A percentile compares a stretch with the other conserved stretches of the same genome.
Evolutionary conservation across 306 rosid species (phyloP).

Genomic region (Cicer bijugum): DNA sequence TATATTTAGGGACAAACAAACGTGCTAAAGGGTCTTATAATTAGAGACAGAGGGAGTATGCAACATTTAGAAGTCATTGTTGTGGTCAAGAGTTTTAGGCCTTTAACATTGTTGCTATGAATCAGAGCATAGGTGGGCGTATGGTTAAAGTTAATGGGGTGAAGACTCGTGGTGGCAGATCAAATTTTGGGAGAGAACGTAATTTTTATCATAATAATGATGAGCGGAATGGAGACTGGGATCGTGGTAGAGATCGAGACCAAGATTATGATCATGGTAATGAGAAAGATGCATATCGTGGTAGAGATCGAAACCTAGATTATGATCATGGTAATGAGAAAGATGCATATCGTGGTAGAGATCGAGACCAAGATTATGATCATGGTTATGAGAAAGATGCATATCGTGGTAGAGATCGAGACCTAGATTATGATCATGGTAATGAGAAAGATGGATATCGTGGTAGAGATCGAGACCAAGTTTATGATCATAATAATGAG

Average conservation of each 20-base stretch:
- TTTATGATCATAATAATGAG: constrained; percentile 50
- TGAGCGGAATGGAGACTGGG: constrained; percentile 74
- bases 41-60: too few relatives aligned
- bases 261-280: constrained; percentile 50
- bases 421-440: constrained; percentile 51
- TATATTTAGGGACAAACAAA: too few relatives aligned
- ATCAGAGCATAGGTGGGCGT: constrained; percentile 81
- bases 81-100: constrained; percentile 35
- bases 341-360: constrained; percentile 59
- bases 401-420: constrained; percentile 58
- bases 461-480: constrained; percentile 50
- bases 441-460: too few relatives aligned
- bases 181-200: constrained; percentile 72
- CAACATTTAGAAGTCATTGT: constrained; percentile 17
- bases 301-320: constrained; percentile 54
- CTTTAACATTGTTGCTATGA: constrained; percentile 48
- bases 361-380: constrained; percentile 56
- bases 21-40: too few relatives aligned
- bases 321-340: constrained; percentile 60
- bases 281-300: not conserved
- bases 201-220: constrained; percentile 52
- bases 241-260: constrained; percentile 55
- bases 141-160: constrained; percentile 85
- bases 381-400: constrained; percentile 62
- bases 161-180: constrained; percentile 68